phyloP scores from a whole-genome alignment of 1,284 basidiomycete genomes.

The Cerioporus squamosus region DNA sequence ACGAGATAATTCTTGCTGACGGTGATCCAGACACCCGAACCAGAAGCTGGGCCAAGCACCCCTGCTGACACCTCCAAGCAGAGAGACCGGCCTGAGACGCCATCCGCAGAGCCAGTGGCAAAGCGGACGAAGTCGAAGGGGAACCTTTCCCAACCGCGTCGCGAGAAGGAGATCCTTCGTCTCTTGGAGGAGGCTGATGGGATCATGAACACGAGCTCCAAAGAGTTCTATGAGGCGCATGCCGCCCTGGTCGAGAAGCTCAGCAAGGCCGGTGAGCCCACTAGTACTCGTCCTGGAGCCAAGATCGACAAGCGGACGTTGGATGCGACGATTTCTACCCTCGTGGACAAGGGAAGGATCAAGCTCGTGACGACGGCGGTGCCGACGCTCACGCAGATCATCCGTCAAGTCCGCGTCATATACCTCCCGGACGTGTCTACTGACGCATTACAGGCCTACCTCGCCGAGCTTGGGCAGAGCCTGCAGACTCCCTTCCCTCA shows the following conservation, averaged over 20 bases:
- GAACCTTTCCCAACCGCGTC: constrained; percentile 75
- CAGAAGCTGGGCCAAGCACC: constrained; percentile 4
- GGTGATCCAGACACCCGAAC: constrained; percentile 15
- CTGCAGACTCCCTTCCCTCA: constrained; percentile 37
- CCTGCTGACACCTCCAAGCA: constrained; percentile 11
- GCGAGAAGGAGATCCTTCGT: constrained; percentile 75
- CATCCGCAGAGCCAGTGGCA: constrained; percentile 16
- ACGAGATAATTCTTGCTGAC: neutral
- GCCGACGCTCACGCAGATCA: constrained; percentile 53
- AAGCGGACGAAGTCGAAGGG: constrained; percentile 42
- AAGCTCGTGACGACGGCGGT: constrained; percentile 68
- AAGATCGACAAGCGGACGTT: constrained; percentile 77
- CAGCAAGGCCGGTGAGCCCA: constrained; percentile 59
- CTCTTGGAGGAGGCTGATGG: constrained; percentile 67
- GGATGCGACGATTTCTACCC: constrained; percentile 55
- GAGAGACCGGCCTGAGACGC: constrained; percentile 16
- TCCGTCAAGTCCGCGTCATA: constrained; percentile 58
- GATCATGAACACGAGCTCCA: constrained; percentile 64
- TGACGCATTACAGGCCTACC: constrained; percentile 54
- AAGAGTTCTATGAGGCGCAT: constrained; percentile 71
- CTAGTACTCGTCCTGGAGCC: constrained; percentile 68
- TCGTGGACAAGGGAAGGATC: constrained; percentile 66
- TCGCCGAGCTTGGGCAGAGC: constrained; percentile 52
- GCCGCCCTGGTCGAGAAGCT: constrained; percentile 59
- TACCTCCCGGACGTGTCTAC: constrained; percentile 61